These are phyloP conservation scores for Spizellomyces sp. DNA, from an alignment of 192 early-diverging fungal genomes.

Conservation along the genomic window DNA sequence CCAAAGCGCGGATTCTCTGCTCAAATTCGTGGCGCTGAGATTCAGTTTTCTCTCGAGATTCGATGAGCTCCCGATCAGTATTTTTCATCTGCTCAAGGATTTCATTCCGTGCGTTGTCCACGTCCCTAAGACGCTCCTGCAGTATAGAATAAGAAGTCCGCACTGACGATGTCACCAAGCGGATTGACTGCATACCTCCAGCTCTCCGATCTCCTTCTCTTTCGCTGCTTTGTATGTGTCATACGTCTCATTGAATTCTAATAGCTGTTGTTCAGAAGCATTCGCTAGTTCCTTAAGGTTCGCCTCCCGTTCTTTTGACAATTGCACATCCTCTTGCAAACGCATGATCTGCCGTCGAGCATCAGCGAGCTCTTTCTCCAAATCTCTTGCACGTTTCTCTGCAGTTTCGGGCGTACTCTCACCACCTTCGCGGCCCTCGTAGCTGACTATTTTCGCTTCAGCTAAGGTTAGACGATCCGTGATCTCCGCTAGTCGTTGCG, in stretches of 20 bases:
- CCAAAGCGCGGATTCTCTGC: conserved; percentile 25
- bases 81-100: conserved; percentile 50
- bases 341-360: conserved; percentile 49
- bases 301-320: conserved; percentile 49
- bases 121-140: background rate
- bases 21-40: conserved; percentile 25
- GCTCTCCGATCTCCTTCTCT: conserved; percentile 35
- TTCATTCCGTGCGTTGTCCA: conserved; percentile 31
- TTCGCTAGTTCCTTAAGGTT: conserved; percentile 62
- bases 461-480: conserved; percentile 10
- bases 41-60: conserved; percentile 39
- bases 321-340: conserved; percentile 56
- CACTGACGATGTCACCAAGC: conserved; percentile 20
- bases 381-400: conserved; percentile 15
- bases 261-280: conserved; percentile 64
- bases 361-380: conserved; percentile 28
- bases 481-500: conserved; percentile 24
- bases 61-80: conserved; percentile 24
- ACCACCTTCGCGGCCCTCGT: conserved; percentile 25
- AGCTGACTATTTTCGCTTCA: conserved; percentile 29
- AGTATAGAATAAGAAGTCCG: background rate
- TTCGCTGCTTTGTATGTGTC: conserved; percentile 67
- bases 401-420: conserved; percentile 12
- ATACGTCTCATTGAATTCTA: conserved; percentile 65
- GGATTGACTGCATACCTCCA: conserved; percentile 3